These are phyloP conservation scores for Chlorella ohadii DNA, from an alignment of 139 green algal genomes.

Conservation along the genomic window DNA sequence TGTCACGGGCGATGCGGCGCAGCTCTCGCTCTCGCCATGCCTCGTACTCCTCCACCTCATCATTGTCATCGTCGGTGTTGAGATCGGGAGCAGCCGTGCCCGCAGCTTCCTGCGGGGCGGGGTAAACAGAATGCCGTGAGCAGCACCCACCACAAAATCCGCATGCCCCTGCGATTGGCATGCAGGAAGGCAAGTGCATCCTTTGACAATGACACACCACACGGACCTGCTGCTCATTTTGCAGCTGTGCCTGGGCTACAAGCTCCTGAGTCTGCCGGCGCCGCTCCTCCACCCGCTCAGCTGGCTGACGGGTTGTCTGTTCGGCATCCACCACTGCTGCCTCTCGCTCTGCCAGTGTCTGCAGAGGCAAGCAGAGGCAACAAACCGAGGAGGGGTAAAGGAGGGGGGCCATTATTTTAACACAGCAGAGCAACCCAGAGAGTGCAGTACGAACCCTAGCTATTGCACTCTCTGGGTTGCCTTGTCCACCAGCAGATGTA, in stretches of 20 bases:
- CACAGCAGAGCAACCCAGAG: no score
- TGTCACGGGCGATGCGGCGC: slow-evolving; percentile 69
- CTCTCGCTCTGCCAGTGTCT: slow-evolving; percentile 79
- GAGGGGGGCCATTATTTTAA: no score
- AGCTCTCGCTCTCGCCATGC: slow-evolving; percentile 87
- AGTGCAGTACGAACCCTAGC: no score
- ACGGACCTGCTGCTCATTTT: not conserved
- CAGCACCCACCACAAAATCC: no score
- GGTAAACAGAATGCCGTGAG: no score
- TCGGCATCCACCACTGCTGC: not conserved
- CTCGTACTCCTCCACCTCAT: slow-evolving; percentile 82
- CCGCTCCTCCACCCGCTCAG: not conserved
- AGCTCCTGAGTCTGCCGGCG: slow-evolving; percentile 27
- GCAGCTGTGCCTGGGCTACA: not conserved
- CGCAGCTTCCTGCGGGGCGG: not conserved
- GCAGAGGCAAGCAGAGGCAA: no score
- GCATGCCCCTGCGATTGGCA: no score
- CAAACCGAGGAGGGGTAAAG: no score
- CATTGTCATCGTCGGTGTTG: slow-evolving; percentile 76
- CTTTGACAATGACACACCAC: not conserved
- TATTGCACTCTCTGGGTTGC: no score
- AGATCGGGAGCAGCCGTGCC: not conserved
- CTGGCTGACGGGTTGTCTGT: slow-evolving; percentile 13
- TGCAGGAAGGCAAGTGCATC: no score
- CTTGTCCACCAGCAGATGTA: no score